Evolutionary conservation across 2,329 filamentous ascomycete genomes (phyloP), one percentile per base, ranked within the genome.

Genomic region (Clonostachys rosea): DNA sequence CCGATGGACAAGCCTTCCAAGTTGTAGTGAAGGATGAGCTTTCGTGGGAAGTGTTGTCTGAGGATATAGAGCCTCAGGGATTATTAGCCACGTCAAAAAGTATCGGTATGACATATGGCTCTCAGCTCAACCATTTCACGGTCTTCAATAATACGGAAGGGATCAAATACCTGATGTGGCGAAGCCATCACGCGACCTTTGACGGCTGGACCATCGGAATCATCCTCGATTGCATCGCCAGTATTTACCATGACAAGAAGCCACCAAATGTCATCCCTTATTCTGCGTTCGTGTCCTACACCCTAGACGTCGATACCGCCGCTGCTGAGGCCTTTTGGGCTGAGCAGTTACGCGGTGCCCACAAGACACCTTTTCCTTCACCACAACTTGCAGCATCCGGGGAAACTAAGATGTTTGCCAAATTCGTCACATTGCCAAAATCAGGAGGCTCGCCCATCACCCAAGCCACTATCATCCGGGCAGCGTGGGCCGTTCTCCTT

Each of bases 361-460:
- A 44, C 11, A 34, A 35, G 34, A 45, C 40, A n/a, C 43, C 42
- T 9, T 53, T 54, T 41, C 52, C 42, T 39, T 44, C 51, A 2
- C 17, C 39, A 30, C 24, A 30, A 30, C 37, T n/a, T n/a, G 24
- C 24, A 30, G 24, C 17, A n/a, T 18, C n/a, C n/a, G 8, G 8
- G 8, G 71, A 71, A 55, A 68, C 64, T 44, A 57, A 64, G 39
- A 71, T 71, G 47, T 69, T 72, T 50, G 61, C 62, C 39, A 68
- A 70, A 47, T 60, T 73, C 8, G 17, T 40, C 37, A 40, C n/a
- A 9, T 13, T 40, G 11, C n/a, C 17, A 18, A 18, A 40, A 11
- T 18, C 37, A 42, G 20, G 14, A 13, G 20, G 20, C 14, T 30
- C 16, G 14, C 14, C 16, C 20, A 14, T 20, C 40, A 17, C n/a